Evolutionary conservation across 331 rosid genomes (phyloP).

Genomic region (Saraca asoca): DNA sequence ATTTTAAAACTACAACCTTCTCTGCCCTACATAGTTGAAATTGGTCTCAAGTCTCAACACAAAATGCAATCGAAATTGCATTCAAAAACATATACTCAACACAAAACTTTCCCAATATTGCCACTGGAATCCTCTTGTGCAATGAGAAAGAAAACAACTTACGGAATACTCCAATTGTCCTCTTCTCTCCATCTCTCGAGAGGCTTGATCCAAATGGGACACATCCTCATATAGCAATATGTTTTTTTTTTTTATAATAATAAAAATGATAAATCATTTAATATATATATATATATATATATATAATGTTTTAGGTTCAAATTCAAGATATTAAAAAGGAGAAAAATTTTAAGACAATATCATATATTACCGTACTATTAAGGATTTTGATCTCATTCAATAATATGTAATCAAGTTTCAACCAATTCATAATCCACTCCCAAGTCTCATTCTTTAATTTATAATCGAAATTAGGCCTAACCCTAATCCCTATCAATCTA

Average conservation of each 20-base stretch:
- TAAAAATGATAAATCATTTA: no score
- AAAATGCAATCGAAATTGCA: conserved; percentile 56
- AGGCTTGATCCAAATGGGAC: conserved; percentile 56
- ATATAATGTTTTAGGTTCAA: no score
- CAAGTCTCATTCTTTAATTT: conserved; percentile 78
- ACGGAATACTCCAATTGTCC: conserved; percentile 70
- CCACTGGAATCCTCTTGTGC: conserved; percentile 70
- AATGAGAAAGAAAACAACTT: conserved; percentile 71
- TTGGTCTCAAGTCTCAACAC: conserved; percentile 15
- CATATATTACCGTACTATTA: no score
- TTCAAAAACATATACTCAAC: conserved; percentile 73
- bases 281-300: no score
- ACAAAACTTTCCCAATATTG: conserved; percentile 69
- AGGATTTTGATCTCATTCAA: no score
- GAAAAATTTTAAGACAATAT: no score
- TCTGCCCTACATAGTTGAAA: not conserved
- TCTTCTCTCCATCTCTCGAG: conserved; percentile 85
- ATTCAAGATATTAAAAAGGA: no score
- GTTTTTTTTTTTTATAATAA: no score
- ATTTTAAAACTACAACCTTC: not conserved
- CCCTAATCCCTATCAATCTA: conserved; percentile 51
- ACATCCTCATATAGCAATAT: conserved; percentile 73
- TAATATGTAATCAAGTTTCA: conserved; percentile 69
- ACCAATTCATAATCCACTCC: conserved; percentile 87
- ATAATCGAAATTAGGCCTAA: conserved; percentile 65